Conservation (phyloP, 169 alveolate genomes). For the Prorocentrum cordatum region DNA sequence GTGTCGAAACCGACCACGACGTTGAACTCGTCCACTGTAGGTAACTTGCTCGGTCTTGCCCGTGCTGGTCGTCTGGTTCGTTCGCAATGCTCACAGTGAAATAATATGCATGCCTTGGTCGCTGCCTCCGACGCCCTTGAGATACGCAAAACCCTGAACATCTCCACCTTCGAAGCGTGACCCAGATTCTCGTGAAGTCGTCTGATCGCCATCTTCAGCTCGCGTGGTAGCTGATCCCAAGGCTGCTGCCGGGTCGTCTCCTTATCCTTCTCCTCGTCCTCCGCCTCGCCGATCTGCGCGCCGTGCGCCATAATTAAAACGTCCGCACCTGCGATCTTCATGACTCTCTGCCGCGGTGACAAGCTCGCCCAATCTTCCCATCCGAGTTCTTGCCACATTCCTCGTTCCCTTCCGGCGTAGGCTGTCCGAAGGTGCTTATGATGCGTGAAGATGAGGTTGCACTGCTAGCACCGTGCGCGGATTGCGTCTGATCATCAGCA, state of each 20-base stretch:
- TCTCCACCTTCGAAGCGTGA: not conserved
- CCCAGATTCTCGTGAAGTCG: slow-evolving; percentile 21
- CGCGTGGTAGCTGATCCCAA: not conserved
- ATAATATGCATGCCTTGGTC: not conserved
- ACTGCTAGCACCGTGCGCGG: too few species aligned
- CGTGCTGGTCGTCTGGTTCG: not conserved
- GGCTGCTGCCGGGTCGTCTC: not conserved
- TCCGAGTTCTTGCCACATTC: too few species aligned
- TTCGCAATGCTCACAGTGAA: not conserved
- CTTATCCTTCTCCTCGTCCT: not conserved
- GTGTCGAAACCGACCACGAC: not conserved
- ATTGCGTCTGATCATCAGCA: too few species aligned
- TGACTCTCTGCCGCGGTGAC: too few species aligned
- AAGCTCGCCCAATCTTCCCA: too few species aligned
- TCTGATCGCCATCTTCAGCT: not conserved
- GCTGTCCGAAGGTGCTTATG: too few species aligned
- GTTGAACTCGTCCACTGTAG: slow-evolving; percentile 1
- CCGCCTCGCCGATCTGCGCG: not conserved
- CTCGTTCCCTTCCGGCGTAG: too few species aligned
- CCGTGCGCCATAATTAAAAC: not conserved
- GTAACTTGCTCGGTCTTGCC: not conserved
- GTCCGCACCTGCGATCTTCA: too few species aligned
- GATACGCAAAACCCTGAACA: not conserved
- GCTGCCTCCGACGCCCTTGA: slow-evolving; percentile 7
- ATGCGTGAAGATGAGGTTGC: too few species aligned